Conservation (phyloP, 345 rosid species). For the Chamaenerion angustifolium region DNA sequence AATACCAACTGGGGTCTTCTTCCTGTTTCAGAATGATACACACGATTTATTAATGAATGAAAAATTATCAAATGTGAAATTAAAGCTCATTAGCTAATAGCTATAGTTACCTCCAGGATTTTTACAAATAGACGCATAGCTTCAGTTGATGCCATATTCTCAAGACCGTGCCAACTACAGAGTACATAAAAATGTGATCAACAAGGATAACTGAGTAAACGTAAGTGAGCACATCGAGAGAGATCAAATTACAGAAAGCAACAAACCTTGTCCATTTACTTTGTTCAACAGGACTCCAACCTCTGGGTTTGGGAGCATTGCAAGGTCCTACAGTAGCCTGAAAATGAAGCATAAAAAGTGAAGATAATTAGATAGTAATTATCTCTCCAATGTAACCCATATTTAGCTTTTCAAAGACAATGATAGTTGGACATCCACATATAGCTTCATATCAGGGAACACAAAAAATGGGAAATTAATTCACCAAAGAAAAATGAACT, state of each 20-base stretch:
- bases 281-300: conserved; percentile 92
- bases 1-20: conserved; percentile 98
- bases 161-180: conserved; percentile 93
- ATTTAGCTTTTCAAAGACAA: no score
- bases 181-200: neutral
- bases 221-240: neutral
- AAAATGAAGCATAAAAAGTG: conserved; percentile 12
- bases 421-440: no score
- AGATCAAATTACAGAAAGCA: neutral
- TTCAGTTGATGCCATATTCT: conserved; percentile 80
- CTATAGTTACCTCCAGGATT: conserved; percentile 72
- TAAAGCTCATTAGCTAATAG: conserved; percentile 10
- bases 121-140: conserved; percentile 99
- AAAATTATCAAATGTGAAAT: neutral
- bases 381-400: no score
- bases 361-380: neutral
- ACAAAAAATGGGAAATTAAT: no score
- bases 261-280: conserved; percentile 95
- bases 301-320: conserved; percentile 71
- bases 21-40: conserved; percentile 32
- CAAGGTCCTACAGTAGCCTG: conserved; percentile 96
- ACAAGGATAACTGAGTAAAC: neutral
- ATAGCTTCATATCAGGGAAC: no score
- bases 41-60: neutral
- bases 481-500: no score